These are phyloP conservation scores for Torulaspora franciscae DNA, from an alignment of 805 yeast species.

Conservation along the genomic window DNA sequence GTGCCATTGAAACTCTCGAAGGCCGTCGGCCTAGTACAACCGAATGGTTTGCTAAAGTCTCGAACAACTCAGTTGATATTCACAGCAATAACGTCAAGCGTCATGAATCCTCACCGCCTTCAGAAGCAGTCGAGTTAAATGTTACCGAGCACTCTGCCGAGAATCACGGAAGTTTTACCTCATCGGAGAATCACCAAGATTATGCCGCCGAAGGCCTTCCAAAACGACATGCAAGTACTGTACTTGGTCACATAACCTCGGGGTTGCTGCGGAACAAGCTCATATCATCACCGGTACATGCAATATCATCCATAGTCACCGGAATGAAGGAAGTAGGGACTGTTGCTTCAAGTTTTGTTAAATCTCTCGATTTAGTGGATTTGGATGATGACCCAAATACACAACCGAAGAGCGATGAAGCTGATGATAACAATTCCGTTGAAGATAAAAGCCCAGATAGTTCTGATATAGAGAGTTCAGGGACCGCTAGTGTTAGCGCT, in stretches of 20 bases:
- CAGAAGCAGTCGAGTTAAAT: not conserved
- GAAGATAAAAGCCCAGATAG: no score
- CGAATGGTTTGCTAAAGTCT: not conserved
- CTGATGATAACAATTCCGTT: no score
- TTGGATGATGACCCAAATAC: not conserved
- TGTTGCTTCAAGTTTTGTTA: slow-evolving; percentile 17
- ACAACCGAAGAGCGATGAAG: not conserved
- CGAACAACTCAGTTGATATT: not conserved
- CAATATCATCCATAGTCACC: slow-evolving; percentile 9
- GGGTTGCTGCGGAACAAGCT: slow-evolving; percentile 1
- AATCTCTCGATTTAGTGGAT: slow-evolving; percentile 11
- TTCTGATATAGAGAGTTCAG: no score
- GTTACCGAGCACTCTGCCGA: not conserved
- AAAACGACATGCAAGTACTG: not conserved
- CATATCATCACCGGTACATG: slow-evolving; percentile 18
- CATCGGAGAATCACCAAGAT: not conserved
- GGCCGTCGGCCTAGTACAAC: not conserved
- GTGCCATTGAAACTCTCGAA: not conserved
- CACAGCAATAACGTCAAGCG: not conserved
- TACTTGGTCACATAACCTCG: not conserved
- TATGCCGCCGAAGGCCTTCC: not conserved
- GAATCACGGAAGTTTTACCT: not conserved
- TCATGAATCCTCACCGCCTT: not conserved
- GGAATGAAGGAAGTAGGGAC: slow-evolving; percentile 17
- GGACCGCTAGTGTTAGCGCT: no score